phyloP scores from a whole-genome alignment of 768 basidiomycete species.

The Boletus bicolor region DNA sequence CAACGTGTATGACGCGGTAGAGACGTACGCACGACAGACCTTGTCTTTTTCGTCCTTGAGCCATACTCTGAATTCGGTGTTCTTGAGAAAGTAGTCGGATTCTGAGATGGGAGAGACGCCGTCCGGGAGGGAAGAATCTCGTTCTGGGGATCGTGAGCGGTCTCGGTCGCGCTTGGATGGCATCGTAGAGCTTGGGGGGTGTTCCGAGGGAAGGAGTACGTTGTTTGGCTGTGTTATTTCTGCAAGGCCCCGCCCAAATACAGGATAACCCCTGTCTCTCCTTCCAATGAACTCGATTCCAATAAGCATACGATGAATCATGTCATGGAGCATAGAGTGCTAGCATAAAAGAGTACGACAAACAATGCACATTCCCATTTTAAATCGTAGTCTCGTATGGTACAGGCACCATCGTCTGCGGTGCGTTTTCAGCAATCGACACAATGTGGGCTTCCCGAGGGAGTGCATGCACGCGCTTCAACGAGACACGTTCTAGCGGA shows the following conservation, averaged over 20 bases:
- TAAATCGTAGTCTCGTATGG: slow-evolving; percentile 97
- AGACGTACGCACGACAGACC: slow-evolving; percentile 32
- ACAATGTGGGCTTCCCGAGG: slow-evolving; percentile 81
- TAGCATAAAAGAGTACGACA: slow-evolving; percentile 18
- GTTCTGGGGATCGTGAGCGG: slow-evolving; percentile 46
- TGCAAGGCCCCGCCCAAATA: background rate
- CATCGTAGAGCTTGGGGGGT: slow-evolving; percentile 1
- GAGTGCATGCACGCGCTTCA: slow-evolving; percentile 82
- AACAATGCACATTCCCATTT: slow-evolving; percentile 24
- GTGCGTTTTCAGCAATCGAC: slow-evolving; percentile 67
- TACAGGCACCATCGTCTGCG: slow-evolving; percentile 90
- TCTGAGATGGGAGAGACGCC: slow-evolving; percentile 66
- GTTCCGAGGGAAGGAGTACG: background rate
- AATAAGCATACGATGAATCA: background rate
- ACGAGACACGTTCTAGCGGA: slow-evolving; percentile 63
- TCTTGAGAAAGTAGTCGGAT: slow-evolving; percentile 87
- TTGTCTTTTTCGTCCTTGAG: slow-evolving; percentile 69
- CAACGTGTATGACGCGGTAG: background rate
- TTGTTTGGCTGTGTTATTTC: slow-evolving; percentile 14
- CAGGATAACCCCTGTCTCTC: too few species aligned
- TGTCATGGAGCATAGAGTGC: slow-evolving; percentile 21
- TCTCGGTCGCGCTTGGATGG: slow-evolving; percentile 4
- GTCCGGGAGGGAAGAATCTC: slow-evolving; percentile 46
- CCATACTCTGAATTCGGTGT: slow-evolving; percentile 79
- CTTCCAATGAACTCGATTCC: too few species aligned